Percentiles rank a stretch among this genome's conserved stretches.
phyloP scores from a whole-genome alignment of 2,329 filamentous ascomycete species.

The Microsporum ferrugineum region DNA sequence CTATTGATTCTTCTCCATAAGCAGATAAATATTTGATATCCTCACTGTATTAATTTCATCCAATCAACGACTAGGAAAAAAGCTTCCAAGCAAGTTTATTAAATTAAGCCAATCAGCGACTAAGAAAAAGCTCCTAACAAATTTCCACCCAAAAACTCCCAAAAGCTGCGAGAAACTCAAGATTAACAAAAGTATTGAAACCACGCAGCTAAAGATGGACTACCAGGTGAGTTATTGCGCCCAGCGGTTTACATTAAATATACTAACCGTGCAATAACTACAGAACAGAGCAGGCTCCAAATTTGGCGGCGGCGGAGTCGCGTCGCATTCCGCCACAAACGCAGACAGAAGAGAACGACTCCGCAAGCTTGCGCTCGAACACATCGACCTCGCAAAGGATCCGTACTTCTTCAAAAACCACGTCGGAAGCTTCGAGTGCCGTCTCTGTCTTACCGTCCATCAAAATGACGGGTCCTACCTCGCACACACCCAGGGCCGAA shows the following conservation, averaged over 20 bases:
- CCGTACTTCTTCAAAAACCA: conserved; percentile 99
- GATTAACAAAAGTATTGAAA: neutral
- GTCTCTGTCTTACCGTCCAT: conserved; percentile 91
- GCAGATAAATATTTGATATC: no score
- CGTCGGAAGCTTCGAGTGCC: conserved; percentile 94
- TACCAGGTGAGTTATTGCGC: conserved; percentile 35
- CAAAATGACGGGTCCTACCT: conserved; percentile 99
- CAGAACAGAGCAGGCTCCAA: conserved; percentile 95
- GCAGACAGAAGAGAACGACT: conserved; percentile 94
- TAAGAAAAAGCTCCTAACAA: neutral
- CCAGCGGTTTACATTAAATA: neutral
- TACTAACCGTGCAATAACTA: conserved; percentile 9
- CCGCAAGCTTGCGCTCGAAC: conserved; percentile 94
- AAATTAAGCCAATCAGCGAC: neutral
- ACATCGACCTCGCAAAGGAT: conserved; percentile 98
- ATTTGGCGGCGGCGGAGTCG: conserved; percentile 93
- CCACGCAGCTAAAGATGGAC: conserved; percentile 31
- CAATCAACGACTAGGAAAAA: no score
- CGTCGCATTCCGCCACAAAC: conserved; percentile 84
- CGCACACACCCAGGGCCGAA: conserved; percentile 94
- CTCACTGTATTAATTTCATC: no score
- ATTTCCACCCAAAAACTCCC: neutral
- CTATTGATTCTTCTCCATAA: no score
- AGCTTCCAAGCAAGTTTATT: no score
- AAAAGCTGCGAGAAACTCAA: neutral